A percentile compares a stretch with the other conserved stretches of the same genome.
Conservation (phyloP, 2,329 filamentous ascomycete species). For the Cladorrhinum sp. region DNA sequence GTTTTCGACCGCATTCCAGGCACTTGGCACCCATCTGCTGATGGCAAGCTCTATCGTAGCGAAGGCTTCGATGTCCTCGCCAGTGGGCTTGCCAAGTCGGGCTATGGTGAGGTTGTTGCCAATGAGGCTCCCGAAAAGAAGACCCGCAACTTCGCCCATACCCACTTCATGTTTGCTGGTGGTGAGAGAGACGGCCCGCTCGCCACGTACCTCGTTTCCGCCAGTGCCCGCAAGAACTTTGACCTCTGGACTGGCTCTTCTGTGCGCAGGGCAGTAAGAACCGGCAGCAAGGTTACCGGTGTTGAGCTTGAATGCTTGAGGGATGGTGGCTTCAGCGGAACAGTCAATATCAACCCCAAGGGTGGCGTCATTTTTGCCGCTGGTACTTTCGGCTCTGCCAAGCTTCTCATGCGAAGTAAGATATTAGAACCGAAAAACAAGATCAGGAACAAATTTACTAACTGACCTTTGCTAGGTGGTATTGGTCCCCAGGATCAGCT, state of each 20-base stretch:
- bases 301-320: conserved; percentile 61
- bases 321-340: conserved; percentile 54
- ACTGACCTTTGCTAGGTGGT: conserved; percentile 36
- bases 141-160: conserved; percentile 62
- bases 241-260: conserved; percentile 63
- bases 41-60: conserved; percentile 65
- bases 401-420: conserved; percentile 62
- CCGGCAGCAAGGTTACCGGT: conserved; percentile 60
- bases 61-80: conserved; percentile 63
- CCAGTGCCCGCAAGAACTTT: conserved; percentile 58
- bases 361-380: conserved; percentile 67
- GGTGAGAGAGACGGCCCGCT: conserved; percentile 68
- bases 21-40: conserved; percentile 62
- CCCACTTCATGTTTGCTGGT: conserved; percentile 64
- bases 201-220: conserved; percentile 59
- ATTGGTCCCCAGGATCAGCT: conserved; percentile 64
- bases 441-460: background rate
- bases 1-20: conserved; percentile 70
- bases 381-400: conserved; percentile 67
- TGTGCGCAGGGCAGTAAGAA: conserved; percentile 65
- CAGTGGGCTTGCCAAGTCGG: conserved; percentile 54
- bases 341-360: conserved; percentile 53
- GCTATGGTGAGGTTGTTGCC: conserved; percentile 62
- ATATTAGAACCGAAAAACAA: background rate
- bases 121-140: conserved; percentile 60